Evolutionary conservation across 306 rosid species (phyloP).

Genomic region (Pterocarpus macrocarpus): DNA sequence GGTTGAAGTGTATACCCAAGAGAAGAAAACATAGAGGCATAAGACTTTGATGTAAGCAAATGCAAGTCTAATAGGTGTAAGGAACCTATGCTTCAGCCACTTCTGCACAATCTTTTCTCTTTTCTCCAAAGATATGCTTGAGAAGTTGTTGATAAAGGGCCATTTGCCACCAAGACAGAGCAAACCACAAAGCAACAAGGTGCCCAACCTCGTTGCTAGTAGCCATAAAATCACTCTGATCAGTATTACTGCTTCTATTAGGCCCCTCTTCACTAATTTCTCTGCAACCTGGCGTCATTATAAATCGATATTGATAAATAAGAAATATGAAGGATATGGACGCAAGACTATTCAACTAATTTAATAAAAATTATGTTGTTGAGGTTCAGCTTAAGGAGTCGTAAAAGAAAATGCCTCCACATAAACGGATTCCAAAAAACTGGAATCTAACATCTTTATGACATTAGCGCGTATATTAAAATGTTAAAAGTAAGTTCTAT

Average conservation of each 20-base stretch:
- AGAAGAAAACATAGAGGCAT: constrained; percentile 52
- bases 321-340: neutral
- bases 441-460: neutral
- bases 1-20: constrained; percentile 47
- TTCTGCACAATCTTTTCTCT: constrained; percentile 58
- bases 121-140: constrained; percentile 52
- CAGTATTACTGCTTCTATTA: constrained; percentile 52
- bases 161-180: constrained; percentile 48
- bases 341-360: neutral
- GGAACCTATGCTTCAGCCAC: constrained; percentile 52
- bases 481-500: neutral
- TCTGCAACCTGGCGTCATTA: constrained; percentile 54
- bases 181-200: constrained; percentile 56
- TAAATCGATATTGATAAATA: neutral
- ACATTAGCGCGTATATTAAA: neutral
- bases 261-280: constrained; percentile 36
- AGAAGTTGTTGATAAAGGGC: constrained; percentile 57
- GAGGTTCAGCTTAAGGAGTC: neutral
- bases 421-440: neutral
- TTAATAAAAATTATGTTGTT: neutral
- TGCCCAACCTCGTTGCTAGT: constrained; percentile 56
- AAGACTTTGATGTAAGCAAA: constrained; percentile 58
- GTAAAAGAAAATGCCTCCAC: neutral
- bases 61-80: constrained; percentile 58
- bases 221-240: constrained; percentile 59